A percentile compares a stretch with the other conserved stretches of the same genome.
Conservation (phyloP, 2,329 filamentous ascomycete species). For the Aureobasidium sp. region DNA sequence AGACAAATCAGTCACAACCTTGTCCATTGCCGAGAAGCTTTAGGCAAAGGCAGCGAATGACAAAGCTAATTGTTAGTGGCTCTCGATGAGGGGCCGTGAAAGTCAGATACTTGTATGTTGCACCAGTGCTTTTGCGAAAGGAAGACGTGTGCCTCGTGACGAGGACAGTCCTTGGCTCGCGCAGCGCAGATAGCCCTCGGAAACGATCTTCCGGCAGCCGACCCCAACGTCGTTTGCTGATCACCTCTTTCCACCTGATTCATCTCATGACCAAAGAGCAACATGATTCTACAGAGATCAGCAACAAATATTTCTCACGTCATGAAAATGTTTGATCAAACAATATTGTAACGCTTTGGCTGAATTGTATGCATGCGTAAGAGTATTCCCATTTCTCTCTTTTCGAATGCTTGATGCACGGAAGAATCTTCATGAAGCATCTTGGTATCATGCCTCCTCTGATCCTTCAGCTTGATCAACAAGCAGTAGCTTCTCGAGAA, state of each 20-base stretch:
- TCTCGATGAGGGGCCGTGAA: neutral
- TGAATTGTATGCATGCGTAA: neutral
- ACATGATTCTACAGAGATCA: neutral
- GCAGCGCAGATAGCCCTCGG: neutral
- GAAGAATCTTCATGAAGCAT: neutral
- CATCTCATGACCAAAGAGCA: neutral
- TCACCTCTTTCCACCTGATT: neutral
- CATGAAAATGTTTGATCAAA: neutral
- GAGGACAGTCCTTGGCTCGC: neutral
- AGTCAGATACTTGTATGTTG: neutral
- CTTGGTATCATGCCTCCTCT: too few species aligned
- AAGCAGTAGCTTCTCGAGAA: neutral
- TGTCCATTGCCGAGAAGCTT: neutral
- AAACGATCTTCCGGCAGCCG: neutral
- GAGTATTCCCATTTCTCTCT: neutral
- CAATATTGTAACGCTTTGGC: neutral
- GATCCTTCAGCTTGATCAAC: neutral
- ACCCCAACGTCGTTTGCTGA: neutral
- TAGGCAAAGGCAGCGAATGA: neutral
- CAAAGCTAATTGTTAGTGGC: neutral
- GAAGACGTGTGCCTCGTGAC: neutral
- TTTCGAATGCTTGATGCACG: neutral
- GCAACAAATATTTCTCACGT: neutral
- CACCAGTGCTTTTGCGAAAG: neutral
- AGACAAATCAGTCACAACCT: neutral